Evolutionary conservation across 805 yeast genomes (phyloP).

Genomic region (Pichia kluyveri): DNA sequence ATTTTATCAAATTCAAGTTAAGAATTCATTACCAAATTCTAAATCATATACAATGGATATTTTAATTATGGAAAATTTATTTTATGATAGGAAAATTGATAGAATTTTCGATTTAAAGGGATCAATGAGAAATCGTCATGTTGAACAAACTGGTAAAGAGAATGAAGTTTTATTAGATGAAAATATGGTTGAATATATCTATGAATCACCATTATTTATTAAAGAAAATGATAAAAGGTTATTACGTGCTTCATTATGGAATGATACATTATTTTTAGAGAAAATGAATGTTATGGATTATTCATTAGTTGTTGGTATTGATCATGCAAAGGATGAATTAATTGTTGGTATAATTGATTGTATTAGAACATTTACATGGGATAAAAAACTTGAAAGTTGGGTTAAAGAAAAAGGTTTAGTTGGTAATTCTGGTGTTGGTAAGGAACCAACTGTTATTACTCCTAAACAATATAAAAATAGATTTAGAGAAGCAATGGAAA

Average conservation of each 20-base stretch:
- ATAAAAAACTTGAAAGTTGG: constrained; percentile 96
- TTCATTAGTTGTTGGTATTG: constrained; percentile 89
- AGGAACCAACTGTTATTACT: constrained; percentile 94
- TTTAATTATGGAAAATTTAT: constrained; percentile 90
- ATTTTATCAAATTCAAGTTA: constrained; percentile 85
- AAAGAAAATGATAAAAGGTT: constrained; percentile 84
- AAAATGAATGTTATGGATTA: constrained; percentile 99
- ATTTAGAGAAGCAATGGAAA: constrained; percentile 95
- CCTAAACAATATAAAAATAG: constrained; percentile 93
- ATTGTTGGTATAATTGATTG: constrained; percentile 94
- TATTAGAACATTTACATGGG: constrained; percentile 97
- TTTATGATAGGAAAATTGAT: constrained; percentile 71
- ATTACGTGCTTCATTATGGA: constrained; percentile 83
- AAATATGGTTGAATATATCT: constrained; percentile 96
- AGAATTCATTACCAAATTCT: constrained; percentile 60
- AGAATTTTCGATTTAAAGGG: constrained; percentile 95
- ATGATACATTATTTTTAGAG: constrained; percentile 86
- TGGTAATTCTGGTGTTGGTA: constrained; percentile 68
- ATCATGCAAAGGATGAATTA: constrained; percentile 53
- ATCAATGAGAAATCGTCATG: constrained; percentile 95
- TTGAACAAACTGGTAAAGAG: constrained; percentile 89
- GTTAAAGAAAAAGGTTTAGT: constrained; percentile 92
- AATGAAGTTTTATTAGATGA: constrained; percentile 93
- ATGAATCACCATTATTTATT: constrained; percentile 91
- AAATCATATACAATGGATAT: constrained; percentile 81